Conservation (phyloP, 176 grass and related monocot genomes). For the Aegilops tauschii region DNA sequence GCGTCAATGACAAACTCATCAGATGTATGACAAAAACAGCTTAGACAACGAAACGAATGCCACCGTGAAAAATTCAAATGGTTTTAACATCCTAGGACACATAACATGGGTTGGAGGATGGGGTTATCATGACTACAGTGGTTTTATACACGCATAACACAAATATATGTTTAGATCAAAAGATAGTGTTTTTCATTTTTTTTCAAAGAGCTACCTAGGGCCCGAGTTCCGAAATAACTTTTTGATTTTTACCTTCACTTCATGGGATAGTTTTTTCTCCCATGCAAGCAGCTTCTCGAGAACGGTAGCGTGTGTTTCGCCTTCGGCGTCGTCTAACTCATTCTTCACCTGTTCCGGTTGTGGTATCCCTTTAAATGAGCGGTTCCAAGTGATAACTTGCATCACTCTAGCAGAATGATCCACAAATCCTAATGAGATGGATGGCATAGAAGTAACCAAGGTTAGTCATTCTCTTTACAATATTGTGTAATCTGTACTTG, state of each 20-base stretch:
- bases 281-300: constrained; percentile 92
- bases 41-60: neutral
- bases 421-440: constrained; percentile 63
- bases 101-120: neutral
- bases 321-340: constrained; percentile 63
- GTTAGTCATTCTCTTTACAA: neutral
- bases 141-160: neutral
- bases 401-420: constrained; percentile 90
- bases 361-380: constrained; percentile 64
- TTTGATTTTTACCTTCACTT: constrained; percentile 67
- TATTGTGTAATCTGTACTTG: neutral
- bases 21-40: neutral
- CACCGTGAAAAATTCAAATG: neutral
- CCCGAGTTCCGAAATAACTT: neutral
- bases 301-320: constrained; percentile 76
- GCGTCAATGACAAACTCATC: neutral
- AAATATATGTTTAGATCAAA: neutral
- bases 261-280: constrained; percentile 93
- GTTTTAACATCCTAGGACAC: neutral
- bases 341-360: constrained; percentile 50
- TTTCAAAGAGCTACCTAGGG: neutral
- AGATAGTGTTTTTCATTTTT: neutral
- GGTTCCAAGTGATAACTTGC: constrained; percentile 95
- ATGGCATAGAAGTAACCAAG: neutral
- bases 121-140: constrained; percentile 10